phyloP scores from a whole-genome alignment of 306 rosid species.

The Canavalia ensiformis region DNA sequence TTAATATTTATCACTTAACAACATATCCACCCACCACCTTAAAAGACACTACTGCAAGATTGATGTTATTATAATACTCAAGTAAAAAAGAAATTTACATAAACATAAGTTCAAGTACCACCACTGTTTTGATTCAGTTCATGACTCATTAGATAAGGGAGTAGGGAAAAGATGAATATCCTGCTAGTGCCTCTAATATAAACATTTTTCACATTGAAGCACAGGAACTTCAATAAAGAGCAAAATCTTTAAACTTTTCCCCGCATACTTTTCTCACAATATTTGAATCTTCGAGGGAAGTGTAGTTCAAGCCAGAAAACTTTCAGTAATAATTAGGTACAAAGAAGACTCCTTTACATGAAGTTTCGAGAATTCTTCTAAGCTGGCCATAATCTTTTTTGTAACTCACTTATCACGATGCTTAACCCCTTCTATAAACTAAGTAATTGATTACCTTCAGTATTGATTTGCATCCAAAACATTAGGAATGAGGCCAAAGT shows the following conservation, averaged over 20 bases:
- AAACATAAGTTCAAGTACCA: constrained; percentile 19
- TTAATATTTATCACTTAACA: constrained; percentile 9
- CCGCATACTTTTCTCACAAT: neutral
- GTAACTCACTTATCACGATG: neutral
- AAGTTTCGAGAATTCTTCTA: neutral
- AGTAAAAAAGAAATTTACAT: constrained; percentile 19
- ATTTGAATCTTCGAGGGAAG: neutral
- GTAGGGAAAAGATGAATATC: neutral
- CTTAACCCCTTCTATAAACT: constrained; percentile 31
- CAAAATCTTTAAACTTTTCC: constrained; percentile 17
- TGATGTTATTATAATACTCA: constrained; percentile 17
- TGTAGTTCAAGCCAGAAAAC: constrained; percentile 23
- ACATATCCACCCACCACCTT: neutral
- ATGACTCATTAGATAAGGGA: constrained; percentile 26
- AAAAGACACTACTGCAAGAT: constrained; percentile 20
- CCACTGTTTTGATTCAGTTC: constrained; percentile 13
- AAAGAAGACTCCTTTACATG: constrained; percentile 3
- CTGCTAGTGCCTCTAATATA: constrained; percentile 4
- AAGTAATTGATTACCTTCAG: constrained; percentile 17
- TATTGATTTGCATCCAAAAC: constrained; percentile 30
- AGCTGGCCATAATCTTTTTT: neutral
- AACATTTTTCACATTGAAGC: neutral
- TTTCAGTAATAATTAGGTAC: constrained; percentile 15
- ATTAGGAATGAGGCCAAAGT: constrained; percentile 4
- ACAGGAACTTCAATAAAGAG: neutral